Conservation (phyloP, 306 rosid species). For the Pyrus communis region DNA sequence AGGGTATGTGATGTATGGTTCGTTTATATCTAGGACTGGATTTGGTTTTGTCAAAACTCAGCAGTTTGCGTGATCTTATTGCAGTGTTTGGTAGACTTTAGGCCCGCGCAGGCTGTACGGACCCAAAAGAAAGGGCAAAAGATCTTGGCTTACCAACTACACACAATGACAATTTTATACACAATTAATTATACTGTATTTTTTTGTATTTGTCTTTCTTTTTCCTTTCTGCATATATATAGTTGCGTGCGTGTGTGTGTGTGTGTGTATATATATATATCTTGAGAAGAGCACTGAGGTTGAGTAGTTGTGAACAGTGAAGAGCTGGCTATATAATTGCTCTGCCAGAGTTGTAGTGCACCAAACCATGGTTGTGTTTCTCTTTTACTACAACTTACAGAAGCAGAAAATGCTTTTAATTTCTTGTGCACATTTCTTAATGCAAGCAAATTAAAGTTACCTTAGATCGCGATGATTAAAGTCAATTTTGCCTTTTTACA, state of each 20-base stretch:
- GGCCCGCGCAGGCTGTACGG: neutral
- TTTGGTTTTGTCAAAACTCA: neutral
- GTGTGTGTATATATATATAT: too few species aligned
- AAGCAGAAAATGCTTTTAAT: neutral
- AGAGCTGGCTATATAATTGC: neutral
- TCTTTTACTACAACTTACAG: neutral
- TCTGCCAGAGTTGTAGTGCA: neutral
- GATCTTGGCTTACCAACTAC: neutral
- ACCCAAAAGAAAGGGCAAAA: neutral
- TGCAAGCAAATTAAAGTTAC: neutral
- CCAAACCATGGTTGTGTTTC: neutral
- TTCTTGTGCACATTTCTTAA: neutral
- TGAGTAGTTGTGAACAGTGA: neutral
- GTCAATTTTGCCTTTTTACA: neutral
- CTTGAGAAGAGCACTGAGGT: neutral
- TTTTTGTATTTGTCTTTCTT: neutral
- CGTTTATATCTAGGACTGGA: neutral
- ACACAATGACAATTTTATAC: neutral
- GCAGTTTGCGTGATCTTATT: constrained; percentile 19
- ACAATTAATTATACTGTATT: neutral
- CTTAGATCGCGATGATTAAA: neutral
- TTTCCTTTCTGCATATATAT: neutral
- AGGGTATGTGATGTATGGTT: neutral
- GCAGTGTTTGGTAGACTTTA: constrained; percentile 16
- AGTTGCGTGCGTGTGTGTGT: neutral